Percentiles rank a stretch among this genome's conserved stretches.
Evolutionary conservation across 495 filamentous ascomycete genomes (phyloP).

Genomic region (Penicillium psychrofluorescens): DNA sequence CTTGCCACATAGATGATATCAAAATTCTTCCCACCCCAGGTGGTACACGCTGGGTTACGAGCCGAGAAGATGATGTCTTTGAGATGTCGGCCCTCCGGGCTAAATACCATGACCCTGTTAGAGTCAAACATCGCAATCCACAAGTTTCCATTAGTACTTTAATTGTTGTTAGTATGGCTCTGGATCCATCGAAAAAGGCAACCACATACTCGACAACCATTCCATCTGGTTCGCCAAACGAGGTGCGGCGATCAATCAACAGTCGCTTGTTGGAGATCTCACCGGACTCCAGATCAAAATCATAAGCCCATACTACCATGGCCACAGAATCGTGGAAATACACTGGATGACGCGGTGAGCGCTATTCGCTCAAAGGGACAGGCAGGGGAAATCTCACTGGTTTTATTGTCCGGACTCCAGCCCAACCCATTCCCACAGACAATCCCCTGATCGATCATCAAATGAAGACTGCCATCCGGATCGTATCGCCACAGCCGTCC

Average conservation of each 20-base stretch:
- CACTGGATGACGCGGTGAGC: slow-evolving; percentile 2
- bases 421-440: slow-evolving; percentile 25
- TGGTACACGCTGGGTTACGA: slow-evolving; percentile 6
- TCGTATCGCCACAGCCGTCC: slow-evolving; percentile 26
- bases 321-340: slow-evolving; percentile 21
- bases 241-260: slow-evolving; percentile 12
- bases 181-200: neutral
- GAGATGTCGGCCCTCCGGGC: slow-evolving; percentile 5
- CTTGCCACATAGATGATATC: slow-evolving; percentile 11
- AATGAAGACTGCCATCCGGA: slow-evolving; percentile 19
- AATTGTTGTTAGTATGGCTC: neutral
- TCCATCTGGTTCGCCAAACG: slow-evolving; percentile 18
- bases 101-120: slow-evolving; percentile 10
- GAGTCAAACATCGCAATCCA: slow-evolving; percentile 13
- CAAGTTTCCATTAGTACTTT: slow-evolving; percentile 10
- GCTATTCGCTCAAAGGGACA: neutral
- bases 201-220: slow-evolving; percentile 17
- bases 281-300: slow-evolving; percentile 21
- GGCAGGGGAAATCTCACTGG: slow-evolving; percentile 3
- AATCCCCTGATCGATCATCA: slow-evolving; percentile 16
- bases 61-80: slow-evolving; percentile 12
- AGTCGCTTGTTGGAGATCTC: slow-evolving; percentile 14
- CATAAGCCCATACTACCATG: slow-evolving; percentile 14
- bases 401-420: slow-evolving; percentile 28
- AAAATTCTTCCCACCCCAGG: neutral